Evolutionary conservation across 2,329 filamentous ascomycete species (phyloP), one percentile per base, ranked within the genome.

Genomic region (Curvularia lunata): DNA sequence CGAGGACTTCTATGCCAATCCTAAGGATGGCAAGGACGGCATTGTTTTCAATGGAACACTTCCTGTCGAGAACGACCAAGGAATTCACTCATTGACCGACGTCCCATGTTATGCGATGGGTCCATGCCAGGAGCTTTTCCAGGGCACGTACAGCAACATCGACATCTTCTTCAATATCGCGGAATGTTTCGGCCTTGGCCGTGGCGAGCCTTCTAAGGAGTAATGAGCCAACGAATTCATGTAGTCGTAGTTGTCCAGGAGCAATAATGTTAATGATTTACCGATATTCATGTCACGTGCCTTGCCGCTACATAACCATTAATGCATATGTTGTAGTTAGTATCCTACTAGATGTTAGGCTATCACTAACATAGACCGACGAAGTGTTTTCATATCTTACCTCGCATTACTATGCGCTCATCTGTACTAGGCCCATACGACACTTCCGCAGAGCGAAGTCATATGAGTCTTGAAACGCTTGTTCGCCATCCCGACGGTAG

Each of bases 31-130:
- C 2, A 75, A 83, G 25, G 83, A 81, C 48, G 91, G 91, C 4
- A 88, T 92, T 75, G 70, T 91, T 53, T 80, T 92, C 64, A 93
- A 94, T 70, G 91, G 91, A 48, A 93, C 90, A 0, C 77, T 95
- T 18, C 84, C 88, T 0, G 83, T 86, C 2, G 77, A 75, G 53
- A 84, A 89, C 67, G 73, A 81, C 40, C 84, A 89, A 78, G 91
- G 76, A 42, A 76, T 78, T 34, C 76, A 78, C 55, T 71, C 65
- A 7, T 63, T 78, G 28, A 78, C 76, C 3, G 76, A 78, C 56
- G 76, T 78, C 3, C 76, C 76, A 16, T 88, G 95, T 19, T 94
- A 90, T 68, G 89, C 90, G 1, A 84, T 85, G 80, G 91, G 91
- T 0, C 91, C 91, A 5, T 94, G 91, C 79, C 88, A 92, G 75